Conservation (phyloP, 1,284 basidiomycete genomes). For the Apiotrichum sp. region DNA sequence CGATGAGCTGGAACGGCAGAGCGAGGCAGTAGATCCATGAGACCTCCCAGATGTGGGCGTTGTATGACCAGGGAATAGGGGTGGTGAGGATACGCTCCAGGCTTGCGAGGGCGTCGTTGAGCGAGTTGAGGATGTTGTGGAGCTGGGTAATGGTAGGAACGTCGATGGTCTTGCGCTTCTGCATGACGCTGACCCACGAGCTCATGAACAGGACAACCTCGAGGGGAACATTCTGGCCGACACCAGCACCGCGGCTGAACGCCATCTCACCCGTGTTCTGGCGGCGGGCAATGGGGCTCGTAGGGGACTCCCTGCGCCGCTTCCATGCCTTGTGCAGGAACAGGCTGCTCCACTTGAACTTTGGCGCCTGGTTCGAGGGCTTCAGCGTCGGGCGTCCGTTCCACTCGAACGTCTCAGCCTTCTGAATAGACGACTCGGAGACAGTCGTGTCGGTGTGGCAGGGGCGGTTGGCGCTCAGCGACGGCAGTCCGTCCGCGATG, state of each 20-base stretch:
- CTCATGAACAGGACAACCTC: constrained; percentile 68
- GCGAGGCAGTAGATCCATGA: constrained; percentile 42
- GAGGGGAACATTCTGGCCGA: constrained; percentile 48
- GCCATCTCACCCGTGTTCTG: background rate
- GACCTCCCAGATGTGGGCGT: constrained; percentile 47
- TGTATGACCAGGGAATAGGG: constrained; percentile 68
- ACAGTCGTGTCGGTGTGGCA: background rate
- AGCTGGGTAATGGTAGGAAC: constrained; percentile 60
- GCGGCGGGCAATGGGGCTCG: background rate
- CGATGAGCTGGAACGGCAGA: constrained; percentile 64
- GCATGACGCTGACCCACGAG: constrained; percentile 60
- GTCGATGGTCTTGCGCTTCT: constrained; percentile 57
- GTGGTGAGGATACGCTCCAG: constrained; percentile 71
- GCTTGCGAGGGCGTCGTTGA: constrained; percentile 63
- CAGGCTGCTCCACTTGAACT: constrained; percentile 58
- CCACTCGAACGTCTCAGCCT: constrained; percentile 1
- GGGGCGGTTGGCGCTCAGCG: constrained; percentile 7
- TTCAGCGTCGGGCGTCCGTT: background rate
- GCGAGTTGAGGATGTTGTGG: constrained; percentile 52
- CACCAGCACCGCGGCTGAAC: background rate
- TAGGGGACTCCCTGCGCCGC: background rate
- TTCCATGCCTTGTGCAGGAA: constrained; percentile 50
- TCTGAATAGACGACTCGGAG: background rate
- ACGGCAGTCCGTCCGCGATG: constrained; percentile 21
- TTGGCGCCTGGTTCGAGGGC: constrained; percentile 59